Evolutionary conservation across 352 stramenopile genomes (phyloP).

Genomic region (Elongisporangium anandrum): DNA sequence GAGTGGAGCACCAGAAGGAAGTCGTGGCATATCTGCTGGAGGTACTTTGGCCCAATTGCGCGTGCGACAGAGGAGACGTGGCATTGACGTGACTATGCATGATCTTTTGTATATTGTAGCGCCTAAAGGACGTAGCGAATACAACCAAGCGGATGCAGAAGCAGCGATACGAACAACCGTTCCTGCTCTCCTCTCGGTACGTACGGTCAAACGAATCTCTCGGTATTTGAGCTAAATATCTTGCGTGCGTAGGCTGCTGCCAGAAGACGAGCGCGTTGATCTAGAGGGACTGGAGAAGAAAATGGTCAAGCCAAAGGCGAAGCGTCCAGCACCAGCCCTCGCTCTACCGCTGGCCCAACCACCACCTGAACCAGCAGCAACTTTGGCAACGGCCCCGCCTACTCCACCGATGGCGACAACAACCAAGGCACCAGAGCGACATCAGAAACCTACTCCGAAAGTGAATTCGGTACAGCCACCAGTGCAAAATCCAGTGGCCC

Average conservation of each 20-base stretch:
- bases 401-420: not conserved
- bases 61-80: not conserved
- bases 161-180: slow-evolving; percentile 54
- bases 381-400: not conserved
- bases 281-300: slow-evolving; percentile 49
- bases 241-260: slow-evolving; percentile 39
- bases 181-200: slow-evolving; percentile 58
- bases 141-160: slow-evolving; percentile 75
- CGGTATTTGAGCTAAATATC: not conserved
- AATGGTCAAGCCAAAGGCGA: slow-evolving; percentile 26
- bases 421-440: not conserved
- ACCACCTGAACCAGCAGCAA: not conserved
- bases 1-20: slow-evolving; percentile 57
- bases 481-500: slow-evolving; percentile 5
- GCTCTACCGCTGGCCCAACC: not conserved
- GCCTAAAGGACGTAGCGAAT: slow-evolving; percentile 58
- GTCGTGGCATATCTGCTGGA: slow-evolving; percentile 70
- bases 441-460: not conserved
- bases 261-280: slow-evolving; percentile 47
- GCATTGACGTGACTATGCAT: not conserved
- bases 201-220: not conserved
- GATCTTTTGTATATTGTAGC: slow-evolving; percentile 16
- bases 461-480: not conserved
- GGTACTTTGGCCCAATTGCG: slow-evolving; percentile 14
- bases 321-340: slow-evolving; percentile 7